Base-by-base conservation (phyloP, 352 stramenopile genomes). In the Pythium dissimile region DNA sequence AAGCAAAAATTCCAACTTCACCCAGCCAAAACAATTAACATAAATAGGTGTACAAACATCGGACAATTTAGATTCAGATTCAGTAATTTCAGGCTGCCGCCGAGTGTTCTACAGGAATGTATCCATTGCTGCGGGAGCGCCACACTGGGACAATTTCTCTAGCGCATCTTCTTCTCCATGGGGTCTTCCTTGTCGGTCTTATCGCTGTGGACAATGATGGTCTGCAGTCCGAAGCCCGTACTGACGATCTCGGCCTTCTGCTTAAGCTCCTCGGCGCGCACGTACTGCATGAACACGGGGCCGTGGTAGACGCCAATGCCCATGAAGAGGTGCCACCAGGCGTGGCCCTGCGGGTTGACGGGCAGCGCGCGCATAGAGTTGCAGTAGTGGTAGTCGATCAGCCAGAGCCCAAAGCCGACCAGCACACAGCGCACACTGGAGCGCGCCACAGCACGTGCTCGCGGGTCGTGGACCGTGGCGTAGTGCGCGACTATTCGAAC, bases 281-380 rank as follows among this genome's bases (percentile, higher is more conserved):
- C 80, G 69, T 89, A 94, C 59, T 94, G 81, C 84, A 92, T 92
- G 45, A 94, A 94, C 23, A 94, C 75, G 0, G 81, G 80, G 1
- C 84, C 84, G 53, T 90, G 71, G 63, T 94, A 94, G 6, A 64
- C 80, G 38, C 79, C 84, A 16, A 94, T 74, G 31, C 81, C 80
- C 71, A 88, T 89, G 65, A 94, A 86, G 15, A 90, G 66, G 62
- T 94, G 84, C 84, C 84, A 94, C 84, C 77, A 94, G 23, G 81
- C 84, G 62, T 94, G 84, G 26, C 80, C 84, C 50, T 94, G 83
- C 1, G 81, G 73, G 58, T 94, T 94, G 20, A 92, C 57, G 2
- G 77, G 82, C 23, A 92, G 66, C 50, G 66, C 64, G 12, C 63
- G 64, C 54, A 89, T 59, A 11, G 67, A 52, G 42, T 80, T 61